A percentile compares a stretch with the other conserved stretches of the same genome.
phyloP scores from a whole-genome alignment of 2,329 filamentous ascomycete genomes.

The Chaetomiaceae sp. region DNA sequence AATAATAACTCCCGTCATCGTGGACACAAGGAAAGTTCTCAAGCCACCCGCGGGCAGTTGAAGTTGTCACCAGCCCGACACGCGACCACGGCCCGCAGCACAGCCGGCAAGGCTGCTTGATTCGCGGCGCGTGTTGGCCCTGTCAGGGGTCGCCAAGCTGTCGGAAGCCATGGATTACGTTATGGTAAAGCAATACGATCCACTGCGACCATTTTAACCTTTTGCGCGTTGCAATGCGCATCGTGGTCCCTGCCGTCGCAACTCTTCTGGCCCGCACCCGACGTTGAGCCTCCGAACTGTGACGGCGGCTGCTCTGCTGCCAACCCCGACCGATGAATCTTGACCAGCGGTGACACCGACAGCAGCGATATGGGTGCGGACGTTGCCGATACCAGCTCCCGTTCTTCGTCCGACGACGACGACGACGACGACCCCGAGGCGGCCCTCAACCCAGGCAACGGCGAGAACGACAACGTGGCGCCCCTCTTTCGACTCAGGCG shows the following conservation, averaged over 20 bases:
- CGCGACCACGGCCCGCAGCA: background rate
- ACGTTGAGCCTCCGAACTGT: background rate
- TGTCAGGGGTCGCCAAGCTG: conserved; percentile 21
- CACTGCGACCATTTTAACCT: conserved; percentile 4
- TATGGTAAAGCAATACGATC: conserved; percentile 13
- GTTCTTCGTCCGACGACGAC: conserved; percentile 17
- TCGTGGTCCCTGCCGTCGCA: background rate
- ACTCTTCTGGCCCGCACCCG: background rate
- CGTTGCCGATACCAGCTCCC: conserved; percentile 8
- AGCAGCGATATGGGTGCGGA: conserved; percentile 15
- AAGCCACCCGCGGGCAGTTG: too few species aligned
- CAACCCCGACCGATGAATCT: conserved; percentile 9
- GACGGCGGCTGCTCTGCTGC: background rate
- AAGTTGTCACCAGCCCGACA: background rate
- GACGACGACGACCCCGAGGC: conserved; percentile 23
- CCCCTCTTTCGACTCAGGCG: conserved; percentile 19
- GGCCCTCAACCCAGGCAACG: conserved; percentile 16
- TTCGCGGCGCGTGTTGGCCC: background rate
- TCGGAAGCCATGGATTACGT: conserved; percentile 20
- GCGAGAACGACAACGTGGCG: conserved; percentile 20
- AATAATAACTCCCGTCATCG: too few species aligned
- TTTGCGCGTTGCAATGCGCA: background rate
- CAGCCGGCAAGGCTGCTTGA: background rate
- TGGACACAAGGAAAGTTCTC: too few species aligned
- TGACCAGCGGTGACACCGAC: conserved; percentile 5